These are phyloP conservation scores for Aegilops bicornis DNA, from an alignment of 176 grass and related monocot genomes.

Conservation along the genomic window DNA sequence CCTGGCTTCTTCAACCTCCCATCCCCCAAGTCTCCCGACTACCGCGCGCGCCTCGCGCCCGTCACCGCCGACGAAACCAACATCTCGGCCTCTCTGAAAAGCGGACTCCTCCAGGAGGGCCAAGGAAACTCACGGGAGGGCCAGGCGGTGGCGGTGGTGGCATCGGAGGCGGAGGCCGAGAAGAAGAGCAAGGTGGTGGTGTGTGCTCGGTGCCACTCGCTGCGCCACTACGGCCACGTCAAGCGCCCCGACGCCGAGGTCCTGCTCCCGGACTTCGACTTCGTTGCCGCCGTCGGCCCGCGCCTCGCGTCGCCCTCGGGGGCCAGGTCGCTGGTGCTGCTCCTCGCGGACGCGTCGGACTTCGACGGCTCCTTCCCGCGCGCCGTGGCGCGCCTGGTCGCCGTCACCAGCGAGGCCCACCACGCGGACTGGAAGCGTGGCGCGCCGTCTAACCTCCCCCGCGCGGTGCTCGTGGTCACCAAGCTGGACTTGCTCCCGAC, in stretches of 20 bases:
- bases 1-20: slow-evolving; percentile 72
- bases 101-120: slow-evolving; percentile 23
- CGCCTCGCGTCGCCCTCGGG: slow-evolving; percentile 71
- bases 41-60: slow-evolving; percentile 40
- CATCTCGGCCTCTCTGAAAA: slow-evolving; percentile 59
- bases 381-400: slow-evolving; percentile 61
- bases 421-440: slow-evolving; percentile 45
- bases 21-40: slow-evolving; percentile 41
- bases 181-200: slow-evolving; percentile 44
- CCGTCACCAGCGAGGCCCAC: slow-evolving; percentile 40
- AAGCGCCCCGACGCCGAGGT: slow-evolving; percentile 62
- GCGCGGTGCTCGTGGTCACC: slow-evolving; percentile 64
- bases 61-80: slow-evolving; percentile 47
- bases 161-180: not conserved
- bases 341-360: slow-evolving; percentile 68
- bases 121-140: not conserved
- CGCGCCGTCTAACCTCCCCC: slow-evolving; percentile 54
- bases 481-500: slow-evolving; percentile 81
- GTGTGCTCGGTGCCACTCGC: slow-evolving; percentile 77
- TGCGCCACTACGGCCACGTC: slow-evolving; percentile 73
- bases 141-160: not conserved
- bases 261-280: slow-evolving; percentile 82
- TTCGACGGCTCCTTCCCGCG: slow-evolving; percentile 90
- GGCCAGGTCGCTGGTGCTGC: slow-evolving; percentile 73
- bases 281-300: slow-evolving; percentile 54